phyloP scores from a whole-genome alignment of 371 early-diverging fungal species.

The Rhizopus delemar region DNA sequence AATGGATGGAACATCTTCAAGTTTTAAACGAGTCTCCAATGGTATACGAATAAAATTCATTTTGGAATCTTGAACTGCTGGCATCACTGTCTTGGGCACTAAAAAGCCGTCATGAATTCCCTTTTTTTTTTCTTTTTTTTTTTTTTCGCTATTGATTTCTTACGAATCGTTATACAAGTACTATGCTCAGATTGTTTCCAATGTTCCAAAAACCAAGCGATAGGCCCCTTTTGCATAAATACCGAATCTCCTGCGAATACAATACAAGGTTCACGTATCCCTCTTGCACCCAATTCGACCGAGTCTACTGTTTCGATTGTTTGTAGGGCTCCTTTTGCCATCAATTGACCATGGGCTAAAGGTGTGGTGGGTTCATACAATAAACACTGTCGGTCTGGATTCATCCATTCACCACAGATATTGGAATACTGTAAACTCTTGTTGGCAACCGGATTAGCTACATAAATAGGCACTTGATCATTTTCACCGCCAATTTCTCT shows the following conservation, averaged over 20 bases:
- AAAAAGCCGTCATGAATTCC: not conserved
- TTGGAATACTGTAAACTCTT: slow-evolving; percentile 79
- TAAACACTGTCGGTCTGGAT: slow-evolving; percentile 54
- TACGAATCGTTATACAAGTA: slow-evolving; percentile 38
- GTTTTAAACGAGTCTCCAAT: slow-evolving; percentile 29
- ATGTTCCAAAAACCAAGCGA: slow-evolving; percentile 36
- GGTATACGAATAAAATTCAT: slow-evolving; percentile 28
- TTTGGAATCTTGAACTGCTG: slow-evolving; percentile 4
- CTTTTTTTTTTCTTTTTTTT: slow-evolving; percentile 1
- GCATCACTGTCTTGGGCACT: not conserved
- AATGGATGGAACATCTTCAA: slow-evolving; percentile 26
- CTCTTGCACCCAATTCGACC: slow-evolving; percentile 37
- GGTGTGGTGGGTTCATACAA: slow-evolving; percentile 62
- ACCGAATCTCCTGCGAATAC: slow-evolving; percentile 64
- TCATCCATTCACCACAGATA: slow-evolving; percentile 91
- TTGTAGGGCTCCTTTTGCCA: slow-evolving; percentile 43
- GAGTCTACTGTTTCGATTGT: slow-evolving; percentile 39
- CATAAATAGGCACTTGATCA: slow-evolving; percentile 62
- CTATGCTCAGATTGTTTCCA: slow-evolving; percentile 32
- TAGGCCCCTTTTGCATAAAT: slow-evolving; percentile 28
- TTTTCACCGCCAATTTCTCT: slow-evolving; percentile 32
- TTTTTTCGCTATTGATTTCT: not conserved
- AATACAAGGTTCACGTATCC: slow-evolving; percentile 61
- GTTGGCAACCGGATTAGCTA: slow-evolving; percentile 77
- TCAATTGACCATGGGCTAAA: slow-evolving; percentile 53